Evolutionary conservation across 2,329 filamentous ascomycete genomes (phyloP), one percentile per base, ranked within the genome.

Genomic region (Aspergillus jensenii): DNA sequence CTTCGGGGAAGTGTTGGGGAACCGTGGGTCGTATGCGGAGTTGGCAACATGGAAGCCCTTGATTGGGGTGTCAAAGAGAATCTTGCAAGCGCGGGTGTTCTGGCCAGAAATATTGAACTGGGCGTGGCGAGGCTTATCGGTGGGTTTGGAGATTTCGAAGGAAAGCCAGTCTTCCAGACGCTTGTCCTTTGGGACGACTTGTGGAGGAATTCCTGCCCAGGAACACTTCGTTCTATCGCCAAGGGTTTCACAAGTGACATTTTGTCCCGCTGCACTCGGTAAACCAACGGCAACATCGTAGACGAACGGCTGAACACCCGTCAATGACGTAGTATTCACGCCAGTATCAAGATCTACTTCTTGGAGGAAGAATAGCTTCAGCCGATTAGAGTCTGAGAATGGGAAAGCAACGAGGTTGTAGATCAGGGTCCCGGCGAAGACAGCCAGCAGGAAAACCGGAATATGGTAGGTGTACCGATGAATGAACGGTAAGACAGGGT

Each of bases 351-450:
- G 82, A 64, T 96, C 85, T 48, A 97, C 80, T 9, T 84, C 84
- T 71, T 99, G 93, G 50, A 90, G 80, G 73, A 98, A 97, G 74
- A 87, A 96, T 48, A 93, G 82, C 74, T 98, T 98, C 73, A 96
- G 86, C 39, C 91, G 85, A 70, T 87, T 90, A 59, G 86, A 82
- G 21, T 84, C 78, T 0, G 91, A 95, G 75, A 98, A 98, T 0
- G 95, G 95, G 73, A 96, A 97, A 1, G 90, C 90, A 2, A 85
- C 77, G 4, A 97, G 83, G 69, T 96, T 96, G 79, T 96, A 98
- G 56, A 93, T 83, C 27, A 96, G 77, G 1, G 91, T 96, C 31
- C 82, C 90, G 23, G 85, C 68, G 60, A 92, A 90, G 8, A 96
- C 78, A 12, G 88, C 70, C 27, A 96, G 80, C 15, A 97, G 74